Evolutionary conservation across 352 stramenopile genomes (phyloP).

Genomic region (Phytopythium vexans): DNA sequence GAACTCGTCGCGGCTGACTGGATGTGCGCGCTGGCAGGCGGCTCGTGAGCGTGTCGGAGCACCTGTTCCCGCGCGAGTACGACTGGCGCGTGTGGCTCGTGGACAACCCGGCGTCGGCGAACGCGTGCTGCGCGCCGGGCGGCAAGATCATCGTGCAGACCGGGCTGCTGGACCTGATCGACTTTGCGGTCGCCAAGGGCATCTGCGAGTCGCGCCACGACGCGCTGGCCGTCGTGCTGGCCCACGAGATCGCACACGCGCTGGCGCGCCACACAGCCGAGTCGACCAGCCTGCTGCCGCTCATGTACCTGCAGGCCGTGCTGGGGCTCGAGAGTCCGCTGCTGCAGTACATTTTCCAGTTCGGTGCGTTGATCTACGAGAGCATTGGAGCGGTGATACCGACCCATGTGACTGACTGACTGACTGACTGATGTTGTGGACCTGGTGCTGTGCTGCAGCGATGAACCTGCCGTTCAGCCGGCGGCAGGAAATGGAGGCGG

Average conservation of each 20-base stretch:
- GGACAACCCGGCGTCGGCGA: conserved; percentile 41
- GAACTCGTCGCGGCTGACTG: conserved; percentile 1
- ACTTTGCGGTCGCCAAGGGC: conserved; percentile 53
- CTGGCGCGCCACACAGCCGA: conserved; percentile 62
- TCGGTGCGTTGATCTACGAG: conserved; percentile 19
- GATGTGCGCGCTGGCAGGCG: conserved; percentile 23
- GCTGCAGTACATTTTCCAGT: conserved; percentile 63
- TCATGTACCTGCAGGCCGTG: conserved; percentile 38
- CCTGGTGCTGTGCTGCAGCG: conserved; percentile 16
- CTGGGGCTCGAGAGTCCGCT: conserved; percentile 57
- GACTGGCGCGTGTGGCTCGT: conserved; percentile 61
- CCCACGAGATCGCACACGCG: conserved; percentile 66
- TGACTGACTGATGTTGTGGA: background rate
- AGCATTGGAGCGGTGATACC: background rate
- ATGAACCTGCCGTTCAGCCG: conserved; percentile 66
- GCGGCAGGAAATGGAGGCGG: conserved; percentile 56
- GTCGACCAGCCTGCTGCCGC: conserved; percentile 55
- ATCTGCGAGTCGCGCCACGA: conserved; percentile 57
- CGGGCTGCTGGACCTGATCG: conserved; percentile 65
- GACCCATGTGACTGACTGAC: background rate
- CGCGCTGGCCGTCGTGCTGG: conserved; percentile 59
- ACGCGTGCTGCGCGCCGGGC: conserved; percentile 58
- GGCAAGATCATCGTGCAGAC: conserved; percentile 73
- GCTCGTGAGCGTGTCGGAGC: conserved; percentile 53
- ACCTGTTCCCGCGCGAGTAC: conserved; percentile 65